A percentile compares a stretch with the other conserved stretches of the same genome.
Evolutionary conservation across 306 rosid species (phyloP).

Genomic region (Sechiopsis laciniata): DNA sequence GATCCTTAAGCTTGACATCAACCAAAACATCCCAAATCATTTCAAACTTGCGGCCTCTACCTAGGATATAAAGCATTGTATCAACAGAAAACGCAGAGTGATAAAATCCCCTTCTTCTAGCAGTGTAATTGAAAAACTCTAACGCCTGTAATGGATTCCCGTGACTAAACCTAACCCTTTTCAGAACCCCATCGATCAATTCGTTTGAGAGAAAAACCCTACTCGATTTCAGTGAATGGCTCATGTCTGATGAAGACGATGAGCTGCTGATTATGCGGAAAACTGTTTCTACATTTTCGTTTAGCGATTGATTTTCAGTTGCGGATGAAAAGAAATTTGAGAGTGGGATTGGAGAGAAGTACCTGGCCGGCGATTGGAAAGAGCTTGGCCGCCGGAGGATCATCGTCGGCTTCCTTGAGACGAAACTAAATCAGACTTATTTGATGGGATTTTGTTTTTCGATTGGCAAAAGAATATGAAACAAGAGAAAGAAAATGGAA

Average conservation of each 20-base stretch:
- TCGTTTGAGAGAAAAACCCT: slow-evolving; percentile 70
- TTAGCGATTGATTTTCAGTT: slow-evolving; percentile 16
- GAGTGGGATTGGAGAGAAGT: slow-evolving; percentile 12
- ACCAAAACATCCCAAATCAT: slow-evolving; percentile 50
- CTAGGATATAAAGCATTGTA: slow-evolving; percentile 72
- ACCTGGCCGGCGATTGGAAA: slow-evolving; percentile 27
- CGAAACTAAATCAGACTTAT: not conserved
- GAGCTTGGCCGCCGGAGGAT: slow-evolving; percentile 23
- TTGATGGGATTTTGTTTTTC: not conserved
- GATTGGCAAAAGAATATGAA: not conserved
- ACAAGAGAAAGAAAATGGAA: too few relatives aligned
- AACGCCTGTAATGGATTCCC: slow-evolving; percentile 63
- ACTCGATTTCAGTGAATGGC: slow-evolving; percentile 48
- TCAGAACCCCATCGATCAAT: slow-evolving; percentile 58
- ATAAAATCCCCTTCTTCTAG: slow-evolving; percentile 59
- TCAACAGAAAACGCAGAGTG: slow-evolving; percentile 64
- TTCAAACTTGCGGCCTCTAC: slow-evolving; percentile 59
- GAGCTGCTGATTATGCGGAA: slow-evolving; percentile 43
- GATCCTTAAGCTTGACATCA: slow-evolving; percentile 45
- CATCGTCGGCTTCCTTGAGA: slow-evolving; percentile 20
- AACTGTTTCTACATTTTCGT: slow-evolving; percentile 42
- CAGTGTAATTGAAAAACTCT: slow-evolving; percentile 62
- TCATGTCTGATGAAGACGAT: slow-evolving; percentile 31
- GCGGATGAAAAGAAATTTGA: slow-evolving; percentile 25
- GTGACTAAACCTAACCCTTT: slow-evolving; percentile 76